Percentiles rank a stretch among this genome's conserved stretches.
phyloP scores from a whole-genome alignment of 176 grass and related monocot species.

The Triticum monococcum region DNA sequence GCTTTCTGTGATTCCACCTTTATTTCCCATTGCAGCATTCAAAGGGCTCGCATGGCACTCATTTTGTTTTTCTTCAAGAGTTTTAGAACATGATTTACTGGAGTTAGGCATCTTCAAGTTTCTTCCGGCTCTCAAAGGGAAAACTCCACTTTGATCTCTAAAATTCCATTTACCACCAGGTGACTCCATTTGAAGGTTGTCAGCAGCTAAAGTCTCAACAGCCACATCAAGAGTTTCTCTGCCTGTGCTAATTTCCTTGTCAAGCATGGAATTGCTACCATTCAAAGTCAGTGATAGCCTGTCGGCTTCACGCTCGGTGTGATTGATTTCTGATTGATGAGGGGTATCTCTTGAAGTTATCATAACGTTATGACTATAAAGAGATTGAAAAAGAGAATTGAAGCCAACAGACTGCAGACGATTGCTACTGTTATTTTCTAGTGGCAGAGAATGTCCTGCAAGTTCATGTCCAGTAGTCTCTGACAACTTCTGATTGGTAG shows the following conservation, averaged over 20 bases:
- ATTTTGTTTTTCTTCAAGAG: conserved; percentile 46
- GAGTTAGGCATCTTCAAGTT: conserved; percentile 36
- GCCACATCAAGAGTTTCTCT: conserved; percentile 33
- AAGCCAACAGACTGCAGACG: conserved; percentile 52
- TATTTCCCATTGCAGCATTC: conserved; percentile 29
- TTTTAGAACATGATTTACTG: conserved; percentile 34
- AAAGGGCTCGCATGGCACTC: conserved; percentile 17
- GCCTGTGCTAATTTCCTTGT: conserved; percentile 14
- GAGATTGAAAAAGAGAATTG: conserved; percentile 65
- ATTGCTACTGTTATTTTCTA: conserved; percentile 31
- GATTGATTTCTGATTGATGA: conserved; percentile 49
- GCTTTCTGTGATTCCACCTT: conserved; percentile 45
- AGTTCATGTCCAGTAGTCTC: conserved; percentile 37
- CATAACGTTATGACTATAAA: conserved; percentile 61
- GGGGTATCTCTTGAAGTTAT: conserved; percentile 34
- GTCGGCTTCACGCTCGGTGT: conserved; percentile 16
- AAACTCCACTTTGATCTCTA: conserved; percentile 29
- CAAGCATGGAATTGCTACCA: not conserved
- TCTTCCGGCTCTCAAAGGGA: conserved; percentile 26
- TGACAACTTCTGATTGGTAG: conserved; percentile 45
- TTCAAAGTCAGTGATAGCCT: conserved; percentile 26
- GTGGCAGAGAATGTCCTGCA: conserved; percentile 23
- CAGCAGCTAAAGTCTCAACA: conserved; percentile 6
- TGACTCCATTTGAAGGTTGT: conserved; percentile 31
- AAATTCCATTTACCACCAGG: conserved; percentile 19